phyloP scores from a whole-genome alignment of 164 flowering plant genomes.

The Annona cherimola region DNA sequence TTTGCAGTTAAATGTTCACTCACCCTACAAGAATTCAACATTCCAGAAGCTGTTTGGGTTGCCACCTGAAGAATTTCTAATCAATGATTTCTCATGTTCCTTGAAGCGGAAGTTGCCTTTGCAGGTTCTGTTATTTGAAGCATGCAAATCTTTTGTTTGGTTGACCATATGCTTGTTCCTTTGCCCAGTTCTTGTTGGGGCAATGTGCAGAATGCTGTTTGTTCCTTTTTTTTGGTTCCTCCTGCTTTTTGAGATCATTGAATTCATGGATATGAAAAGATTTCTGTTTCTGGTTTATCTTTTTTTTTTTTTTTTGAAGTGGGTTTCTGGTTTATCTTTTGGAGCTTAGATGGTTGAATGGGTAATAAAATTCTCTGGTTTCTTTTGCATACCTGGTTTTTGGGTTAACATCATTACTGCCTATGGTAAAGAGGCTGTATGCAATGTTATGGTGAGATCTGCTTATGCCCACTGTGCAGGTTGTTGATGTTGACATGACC shows the following conservation, averaged over 20 bases:
- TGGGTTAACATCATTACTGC: not conserved
- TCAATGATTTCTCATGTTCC: slow-evolving; percentile 63
- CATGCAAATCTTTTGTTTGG: not conserved
- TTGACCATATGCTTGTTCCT: no score
- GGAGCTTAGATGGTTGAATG: no score
- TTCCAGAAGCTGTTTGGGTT: slow-evolving; percentile 71
- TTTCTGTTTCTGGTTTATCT: not conserved
- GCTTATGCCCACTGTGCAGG: not conserved
- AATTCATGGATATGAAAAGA: no score
- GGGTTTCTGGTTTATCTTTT: no score
- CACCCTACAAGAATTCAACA: slow-evolving; percentile 65
- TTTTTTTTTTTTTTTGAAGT: no score
- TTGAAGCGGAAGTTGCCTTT: slow-evolving; percentile 70
- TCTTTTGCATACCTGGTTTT: not conserved
- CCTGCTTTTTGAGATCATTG: no score
- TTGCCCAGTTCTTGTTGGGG: no score
- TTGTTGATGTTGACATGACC: not conserved
- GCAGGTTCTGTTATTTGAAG: slow-evolving; percentile 37
- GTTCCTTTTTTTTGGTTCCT: no score
- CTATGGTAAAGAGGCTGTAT: not conserved
- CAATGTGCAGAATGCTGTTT: no score
- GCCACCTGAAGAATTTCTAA: slow-evolving; percentile 82
- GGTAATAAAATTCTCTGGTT: no score
- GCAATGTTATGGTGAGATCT: not conserved
- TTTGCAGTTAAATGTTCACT: slow-evolving; percentile 55